Evolutionary conservation across 2,329 filamentous ascomycete genomes (phyloP).

Genomic region (Botrytis hyacinthi): DNA sequence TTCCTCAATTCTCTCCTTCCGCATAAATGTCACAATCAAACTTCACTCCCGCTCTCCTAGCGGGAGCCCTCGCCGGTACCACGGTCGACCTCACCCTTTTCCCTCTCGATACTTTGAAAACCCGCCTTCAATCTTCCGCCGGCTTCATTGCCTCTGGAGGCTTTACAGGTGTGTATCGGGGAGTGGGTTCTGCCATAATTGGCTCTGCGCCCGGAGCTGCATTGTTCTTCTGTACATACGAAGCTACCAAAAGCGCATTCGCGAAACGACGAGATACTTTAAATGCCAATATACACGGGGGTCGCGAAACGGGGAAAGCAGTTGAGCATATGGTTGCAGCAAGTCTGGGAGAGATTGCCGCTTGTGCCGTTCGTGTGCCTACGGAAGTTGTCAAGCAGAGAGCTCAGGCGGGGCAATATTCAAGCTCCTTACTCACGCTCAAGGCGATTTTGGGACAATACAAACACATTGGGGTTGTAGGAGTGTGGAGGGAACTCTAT

Average conservation of each 20-base stretch:
- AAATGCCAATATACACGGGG: conserved; percentile 18
- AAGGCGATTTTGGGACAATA: conserved; percentile 62
- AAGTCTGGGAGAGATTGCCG: conserved; percentile 82
- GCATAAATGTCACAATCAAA: conserved; percentile 40
- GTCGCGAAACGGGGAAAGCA: conserved; percentile 36
- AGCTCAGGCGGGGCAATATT: conserved; percentile 82
- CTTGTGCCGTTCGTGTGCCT: conserved; percentile 87
- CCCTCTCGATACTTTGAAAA: conserved; percentile 98
- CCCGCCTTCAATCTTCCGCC: conserved; percentile 80
- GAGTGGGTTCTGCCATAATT: conserved; percentile 83
- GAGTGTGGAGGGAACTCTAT: conserved; percentile 82
- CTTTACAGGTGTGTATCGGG: conserved; percentile 88
- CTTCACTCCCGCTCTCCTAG: conserved; percentile 64
- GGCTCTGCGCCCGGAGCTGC: conserved; percentile 92
- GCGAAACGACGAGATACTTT: not conserved
- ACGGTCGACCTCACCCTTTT: conserved; percentile 96
- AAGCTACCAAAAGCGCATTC: conserved; percentile 61
- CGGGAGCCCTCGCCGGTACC: conserved; percentile 88
- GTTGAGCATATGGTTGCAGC: conserved; percentile 80
- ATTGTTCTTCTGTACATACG: conserved; percentile 96
- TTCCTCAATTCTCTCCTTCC: conserved; percentile 18
- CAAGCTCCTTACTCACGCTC: conserved; percentile 66
- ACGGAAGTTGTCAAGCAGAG: conserved; percentile 98
- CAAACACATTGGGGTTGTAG: conserved; percentile 44
- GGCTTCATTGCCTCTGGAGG: conserved; percentile 82